Percentiles rank a stretch among this genome's conserved stretches.
phyloP scores from a whole-genome alignment of 352 stramenopile species.

The Globisporangium rhizosaccharum region DNA sequence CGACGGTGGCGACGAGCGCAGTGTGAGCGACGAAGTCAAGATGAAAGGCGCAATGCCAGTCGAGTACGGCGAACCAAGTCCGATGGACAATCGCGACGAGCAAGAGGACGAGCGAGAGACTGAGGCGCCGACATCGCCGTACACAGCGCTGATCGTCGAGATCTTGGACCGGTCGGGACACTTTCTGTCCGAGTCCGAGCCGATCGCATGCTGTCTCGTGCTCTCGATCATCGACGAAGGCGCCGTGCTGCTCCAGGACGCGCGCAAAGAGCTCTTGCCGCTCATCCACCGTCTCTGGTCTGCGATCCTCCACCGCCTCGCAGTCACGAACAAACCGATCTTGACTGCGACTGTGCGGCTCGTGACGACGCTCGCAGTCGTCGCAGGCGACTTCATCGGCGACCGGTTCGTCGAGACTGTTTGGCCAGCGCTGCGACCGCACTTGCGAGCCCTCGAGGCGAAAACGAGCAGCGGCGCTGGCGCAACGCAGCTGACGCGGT shows the following conservation, averaged over 20 bases:
- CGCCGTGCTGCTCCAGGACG: slow-evolving; percentile 34
- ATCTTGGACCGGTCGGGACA: slow-evolving; percentile 75
- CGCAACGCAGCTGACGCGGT: slow-evolving; percentile 41
- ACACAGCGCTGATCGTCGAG: slow-evolving; percentile 55
- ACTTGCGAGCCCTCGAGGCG: slow-evolving; percentile 37
- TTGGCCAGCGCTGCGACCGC: slow-evolving; percentile 51
- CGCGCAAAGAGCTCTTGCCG: slow-evolving; percentile 55
- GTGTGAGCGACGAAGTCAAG: slow-evolving; percentile 11
- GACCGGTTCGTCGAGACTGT: slow-evolving; percentile 75
- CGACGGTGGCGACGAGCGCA: background rate
- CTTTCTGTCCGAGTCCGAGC: slow-evolving; percentile 65
- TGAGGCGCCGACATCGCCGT: slow-evolving; percentile 17
- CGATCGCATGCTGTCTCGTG: slow-evolving; percentile 67
- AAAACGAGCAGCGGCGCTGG: slow-evolving; percentile 12
- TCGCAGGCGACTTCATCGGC: slow-evolving; percentile 73
- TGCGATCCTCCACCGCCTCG: slow-evolving; percentile 53
- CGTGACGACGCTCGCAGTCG: slow-evolving; percentile 40
- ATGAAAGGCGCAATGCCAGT: slow-evolving; percentile 68
- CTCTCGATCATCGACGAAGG: slow-evolving; percentile 66
- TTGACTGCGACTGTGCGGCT: slow-evolving; percentile 46
- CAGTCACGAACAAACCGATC: slow-evolving; percentile 54
- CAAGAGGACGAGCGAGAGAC: slow-evolving; percentile 19
- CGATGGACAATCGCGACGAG: slow-evolving; percentile 18
- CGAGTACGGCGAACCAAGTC: slow-evolving; percentile 40
- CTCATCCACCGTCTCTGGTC: slow-evolving; percentile 76